Percentiles rank a stretch among this genome's conserved stretches.
Conservation (phyloP, 192 early-diverging fungal species). For the Linnemannia hyalina region DNA sequence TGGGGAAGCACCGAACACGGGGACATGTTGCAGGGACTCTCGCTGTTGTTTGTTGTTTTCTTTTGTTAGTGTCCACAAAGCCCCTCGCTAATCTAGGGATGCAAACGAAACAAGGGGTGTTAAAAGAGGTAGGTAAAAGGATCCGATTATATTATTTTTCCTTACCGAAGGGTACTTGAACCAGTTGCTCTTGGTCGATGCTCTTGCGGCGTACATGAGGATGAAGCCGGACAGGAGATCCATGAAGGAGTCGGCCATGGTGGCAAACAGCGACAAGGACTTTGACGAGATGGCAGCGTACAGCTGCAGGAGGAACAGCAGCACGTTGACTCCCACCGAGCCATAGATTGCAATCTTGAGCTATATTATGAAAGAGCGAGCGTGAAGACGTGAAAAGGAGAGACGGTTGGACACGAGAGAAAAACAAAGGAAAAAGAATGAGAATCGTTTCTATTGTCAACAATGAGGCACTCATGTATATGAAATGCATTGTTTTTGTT, state of each 20-base stretch:
- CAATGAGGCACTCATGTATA: not conserved
- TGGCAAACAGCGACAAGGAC: constrained; percentile 83
- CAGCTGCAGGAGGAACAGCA: constrained; percentile 75
- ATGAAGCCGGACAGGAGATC: constrained; percentile 79
- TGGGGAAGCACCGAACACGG: not conserved
- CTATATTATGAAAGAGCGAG: constrained; percentile 18
- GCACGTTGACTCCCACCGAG: constrained; percentile 75
- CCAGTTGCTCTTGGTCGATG: constrained; percentile 71
- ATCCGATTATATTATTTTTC: not conserved
- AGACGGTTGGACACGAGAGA: not conserved
- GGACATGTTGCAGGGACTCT: not conserved
- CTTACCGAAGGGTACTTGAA: constrained; percentile 79
- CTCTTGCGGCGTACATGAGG: constrained; percentile 70
- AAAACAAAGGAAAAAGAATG: not conserved
- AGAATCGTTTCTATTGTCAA: not conserved
- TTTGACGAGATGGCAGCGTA: constrained; percentile 81
- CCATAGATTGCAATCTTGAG: constrained; percentile 78
- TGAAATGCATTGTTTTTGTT: not conserved
- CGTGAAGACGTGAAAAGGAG: not conserved
- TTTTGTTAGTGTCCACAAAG: not conserved
- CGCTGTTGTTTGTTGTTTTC: not conserved
- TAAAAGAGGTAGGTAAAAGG: not conserved
- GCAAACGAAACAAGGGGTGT: not conserved
- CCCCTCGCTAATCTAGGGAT: not conserved
- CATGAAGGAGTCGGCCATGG: constrained; percentile 87